Percentiles rank a stretch among this genome's conserved stretches.
phyloP scores from a whole-genome alignment of 176 grass and related monocot species.

The Tillandsia fasciculata region DNA sequence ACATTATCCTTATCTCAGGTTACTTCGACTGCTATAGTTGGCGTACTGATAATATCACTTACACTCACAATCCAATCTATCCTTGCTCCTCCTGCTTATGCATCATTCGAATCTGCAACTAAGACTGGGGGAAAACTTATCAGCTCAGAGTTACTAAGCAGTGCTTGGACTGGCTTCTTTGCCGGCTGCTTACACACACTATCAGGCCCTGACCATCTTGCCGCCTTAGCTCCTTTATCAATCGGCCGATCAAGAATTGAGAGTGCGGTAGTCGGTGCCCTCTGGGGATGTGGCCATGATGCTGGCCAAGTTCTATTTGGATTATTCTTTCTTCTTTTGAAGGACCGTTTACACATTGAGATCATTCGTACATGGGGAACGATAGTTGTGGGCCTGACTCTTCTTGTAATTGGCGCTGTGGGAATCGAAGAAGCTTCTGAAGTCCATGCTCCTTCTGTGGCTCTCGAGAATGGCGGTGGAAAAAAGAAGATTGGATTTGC shows the following conservation, averaged over 20 bases:
- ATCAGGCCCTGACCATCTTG: slow-evolving; percentile 91
- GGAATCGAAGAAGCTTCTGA: slow-evolving; percentile 70
- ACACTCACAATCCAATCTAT: slow-evolving; percentile 14
- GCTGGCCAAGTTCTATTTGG: slow-evolving; percentile 95
- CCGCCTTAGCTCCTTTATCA: slow-evolving; percentile 75
- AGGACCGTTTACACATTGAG: slow-evolving; percentile 90
- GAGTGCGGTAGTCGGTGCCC: slow-evolving; percentile 88
- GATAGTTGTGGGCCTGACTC: slow-evolving; percentile 83
- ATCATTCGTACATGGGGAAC: slow-evolving; percentile 79
- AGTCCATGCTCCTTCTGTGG: slow-evolving; percentile 37
- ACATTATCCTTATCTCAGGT: slow-evolving; percentile 11
- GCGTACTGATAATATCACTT: slow-evolving; percentile 11
- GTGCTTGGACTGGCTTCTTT: slow-evolving; percentile 84
- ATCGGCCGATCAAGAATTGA: slow-evolving; percentile 80
- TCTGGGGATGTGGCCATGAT: slow-evolving; percentile 97
- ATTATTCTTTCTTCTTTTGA: slow-evolving; percentile 81
- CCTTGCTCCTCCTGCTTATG: slow-evolving; percentile 34
- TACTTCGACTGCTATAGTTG: slow-evolving; percentile 1
- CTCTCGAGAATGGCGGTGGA: slow-evolving; percentile 35
- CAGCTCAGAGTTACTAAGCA: slow-evolving; percentile 58
- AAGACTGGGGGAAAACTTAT: slow-evolving; percentile 36
- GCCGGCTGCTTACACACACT: slow-evolving; percentile 96
- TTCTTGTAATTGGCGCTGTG: slow-evolving; percentile 70
- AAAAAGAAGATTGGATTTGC: slow-evolving; percentile 91
- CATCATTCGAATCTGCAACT: slow-evolving; percentile 32